Base-by-base conservation (phyloP, 768 basidiomycete genomes). In the Neoboletus subvelutipes region DNA sequence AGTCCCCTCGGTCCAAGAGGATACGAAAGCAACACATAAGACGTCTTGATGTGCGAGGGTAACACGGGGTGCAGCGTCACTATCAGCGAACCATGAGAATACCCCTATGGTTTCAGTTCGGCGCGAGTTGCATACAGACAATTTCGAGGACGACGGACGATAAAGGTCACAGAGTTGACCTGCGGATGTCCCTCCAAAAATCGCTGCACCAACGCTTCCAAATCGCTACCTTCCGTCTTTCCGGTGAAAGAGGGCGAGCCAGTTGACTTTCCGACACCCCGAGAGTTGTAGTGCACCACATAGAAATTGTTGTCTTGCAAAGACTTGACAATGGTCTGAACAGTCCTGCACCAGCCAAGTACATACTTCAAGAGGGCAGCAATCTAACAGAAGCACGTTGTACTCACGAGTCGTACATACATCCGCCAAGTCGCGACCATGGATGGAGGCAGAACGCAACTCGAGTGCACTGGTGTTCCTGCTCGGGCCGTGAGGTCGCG, bases 381-480 rank as follows among this genome's bases (percentile, higher is more conserved):
- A 34, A 22, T 41, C 13, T 17, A 41, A 15, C 18, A 22, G 8
- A 46, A 11, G 24, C 48, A 15, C 29, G 43, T 26, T 24, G 40
- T 54, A 78, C 89, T 65, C 68, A 92, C 91, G 86, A 81, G 64
- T 93, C 90, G 60, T 84, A 68, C 83, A 86, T 89, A 50, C 74
- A 78, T 17, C 90, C 91, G 1, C 91, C 90, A 0, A 92, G 77
- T 80, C 90, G 84, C n/a, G 87, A 85, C 90, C 90, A 93, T 7
- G 92, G 92, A 62, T 93, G 91, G 12, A 89, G 74, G 62, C 85
- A 85, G n/a, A 93, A 72, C 0, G 85, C 90, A 7, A 87, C 68
- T 58, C 81, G 85, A 29, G 71, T 76, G 8, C 58, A 60, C 11
- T 24, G 43, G 12, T 47, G 20, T 18, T 46, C 56, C 22, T 62